phyloP scores from a whole-genome alignment of 805 yeast genomes.

The Lachancea quebecensis region DNA sequence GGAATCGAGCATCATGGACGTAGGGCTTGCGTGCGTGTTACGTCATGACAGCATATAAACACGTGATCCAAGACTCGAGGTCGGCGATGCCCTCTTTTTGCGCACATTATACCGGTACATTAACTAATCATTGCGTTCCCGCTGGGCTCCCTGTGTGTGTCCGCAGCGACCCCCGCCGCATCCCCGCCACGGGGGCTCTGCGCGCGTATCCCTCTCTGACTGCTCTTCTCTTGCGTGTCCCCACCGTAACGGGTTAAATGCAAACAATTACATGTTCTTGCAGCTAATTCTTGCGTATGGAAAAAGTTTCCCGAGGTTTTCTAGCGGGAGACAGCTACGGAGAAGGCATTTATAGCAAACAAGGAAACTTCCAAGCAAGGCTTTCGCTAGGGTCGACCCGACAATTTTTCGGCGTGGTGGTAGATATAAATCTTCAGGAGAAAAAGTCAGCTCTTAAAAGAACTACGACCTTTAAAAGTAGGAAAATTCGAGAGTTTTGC shows the following conservation, averaged over 20 bases:
- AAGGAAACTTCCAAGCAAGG: constrained; percentile 4
- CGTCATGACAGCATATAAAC: too few relatives aligned
- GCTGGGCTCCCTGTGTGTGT: too few relatives aligned
- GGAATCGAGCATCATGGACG: too few relatives aligned
- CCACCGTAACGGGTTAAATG: background rate
- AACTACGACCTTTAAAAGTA: background rate
- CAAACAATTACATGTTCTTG: background rate
- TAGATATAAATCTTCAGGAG: constrained; percentile 1
- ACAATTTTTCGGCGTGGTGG: background rate
- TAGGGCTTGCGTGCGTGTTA: too few relatives aligned
- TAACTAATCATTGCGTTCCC: too few relatives aligned
- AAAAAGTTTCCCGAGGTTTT: background rate
- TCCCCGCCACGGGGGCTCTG: too few relatives aligned
- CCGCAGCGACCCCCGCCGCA: too few relatives aligned
- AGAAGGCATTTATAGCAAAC: constrained; percentile 1
- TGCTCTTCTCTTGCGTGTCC: background rate
- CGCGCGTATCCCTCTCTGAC: too few relatives aligned
- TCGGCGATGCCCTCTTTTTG: too few relatives aligned
- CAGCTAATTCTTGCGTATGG: background rate
- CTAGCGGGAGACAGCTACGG: background rate
- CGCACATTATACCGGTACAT: too few relatives aligned
- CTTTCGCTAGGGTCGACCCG: background rate
- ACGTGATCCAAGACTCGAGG: too few relatives aligned
- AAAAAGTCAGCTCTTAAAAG: background rate
- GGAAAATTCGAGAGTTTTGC: too few relatives aligned